Evolutionary conservation across 1,284 basidiomycete species (phyloP).

Genomic region (Irpex sp.): DNA sequence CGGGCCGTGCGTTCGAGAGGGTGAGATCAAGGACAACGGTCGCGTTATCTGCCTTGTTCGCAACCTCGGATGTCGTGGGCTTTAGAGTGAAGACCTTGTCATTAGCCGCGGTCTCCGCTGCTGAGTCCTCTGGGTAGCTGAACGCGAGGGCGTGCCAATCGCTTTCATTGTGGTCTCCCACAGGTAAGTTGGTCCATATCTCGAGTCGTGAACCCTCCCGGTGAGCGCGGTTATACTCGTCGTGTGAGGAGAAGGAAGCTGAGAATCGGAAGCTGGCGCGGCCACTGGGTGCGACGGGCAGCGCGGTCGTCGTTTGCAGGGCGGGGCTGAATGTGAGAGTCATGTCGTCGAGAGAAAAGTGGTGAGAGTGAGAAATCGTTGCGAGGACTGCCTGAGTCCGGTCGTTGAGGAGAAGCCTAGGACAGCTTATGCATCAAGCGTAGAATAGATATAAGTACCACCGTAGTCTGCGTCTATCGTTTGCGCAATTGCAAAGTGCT

Average conservation of each 20-base stretch:
- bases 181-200: slow-evolving; percentile 28
- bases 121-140: slow-evolving; percentile 6
- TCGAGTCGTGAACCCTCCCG: slow-evolving; percentile 23
- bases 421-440: not conserved
- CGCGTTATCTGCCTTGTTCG: not conserved
- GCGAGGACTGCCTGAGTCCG: slow-evolving; percentile 18
- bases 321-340: slow-evolving; percentile 14
- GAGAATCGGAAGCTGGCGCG: slow-evolving; percentile 22
- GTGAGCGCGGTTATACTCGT: slow-evolving; percentile 19
- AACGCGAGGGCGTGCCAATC: slow-evolving; percentile 26
- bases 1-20: not conserved
- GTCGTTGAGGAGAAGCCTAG: not conserved
- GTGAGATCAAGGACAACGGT: slow-evolving; percentile 12
- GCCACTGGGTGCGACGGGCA: slow-evolving; percentile 8
- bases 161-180: slow-evolving; percentile 10
- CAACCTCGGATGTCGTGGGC: not conserved
- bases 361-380: not conserved
- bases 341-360: slow-evolving; percentile 7
- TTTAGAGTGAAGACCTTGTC: slow-evolving; percentile 1
- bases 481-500: not conserved
- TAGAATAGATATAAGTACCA: slow-evolving; percentile 1
- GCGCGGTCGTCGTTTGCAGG: slow-evolving; percentile 6
- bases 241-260: slow-evolving; percentile 23
- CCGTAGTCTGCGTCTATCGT: not conserved
- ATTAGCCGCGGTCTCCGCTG: slow-evolving; percentile 2